Evolutionary conservation across 2,329 filamentous ascomycete species (phyloP), one percentile per base, ranked within the genome.

Genomic region (Talaromyces islandicus): DNA sequence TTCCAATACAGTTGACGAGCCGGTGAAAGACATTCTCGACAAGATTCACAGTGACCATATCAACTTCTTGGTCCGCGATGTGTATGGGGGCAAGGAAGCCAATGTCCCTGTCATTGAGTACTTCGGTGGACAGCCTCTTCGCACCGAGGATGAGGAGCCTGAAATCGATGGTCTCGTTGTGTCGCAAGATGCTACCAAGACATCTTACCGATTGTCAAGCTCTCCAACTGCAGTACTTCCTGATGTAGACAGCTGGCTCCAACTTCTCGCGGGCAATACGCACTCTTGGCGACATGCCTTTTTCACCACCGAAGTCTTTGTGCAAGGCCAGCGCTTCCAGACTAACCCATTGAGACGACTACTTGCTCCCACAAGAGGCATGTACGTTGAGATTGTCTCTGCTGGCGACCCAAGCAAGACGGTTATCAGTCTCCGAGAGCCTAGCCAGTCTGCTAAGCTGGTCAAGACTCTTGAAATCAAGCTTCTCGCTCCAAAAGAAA

Each of bases 281-380:
- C 90, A 92, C 70, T 97, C 90, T 55, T 99, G 94, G 94, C 87
- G 93, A 61, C 91, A 97, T 71, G 94, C 94, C 29, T 86, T 99
- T 62, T 93, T 99, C 77, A 91, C 91, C 62, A 89, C 92, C 0
- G 93, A 99, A 66, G 89, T 97, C 29, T 88, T 97, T 65, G 90
- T 97, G 4, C 94, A 99, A 76, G 94, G 92, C 17, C 89, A 96
- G 75, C 92, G 95, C 71, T 97, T 96, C 80, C 91, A 97, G 80
- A 96, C 91, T 60, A 99, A 99, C 78, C 95, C 94, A 0, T 89
- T 97, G 79, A 89, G 88, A 73, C 88, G 93, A 60, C 92, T 99
- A 62, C 93, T 97, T 66, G 88, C 90, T 11, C 94, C 94, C 14
- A 85, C 87, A 14, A 87, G 88, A 35, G 94, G 94, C 53, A 86